Percentiles rank a stretch among this genome's conserved stretches.
These are phyloP conservation scores for Globisporangium nagaii DNA, from an alignment of 352 stramenopile species.

Conservation along the genomic window DNA sequence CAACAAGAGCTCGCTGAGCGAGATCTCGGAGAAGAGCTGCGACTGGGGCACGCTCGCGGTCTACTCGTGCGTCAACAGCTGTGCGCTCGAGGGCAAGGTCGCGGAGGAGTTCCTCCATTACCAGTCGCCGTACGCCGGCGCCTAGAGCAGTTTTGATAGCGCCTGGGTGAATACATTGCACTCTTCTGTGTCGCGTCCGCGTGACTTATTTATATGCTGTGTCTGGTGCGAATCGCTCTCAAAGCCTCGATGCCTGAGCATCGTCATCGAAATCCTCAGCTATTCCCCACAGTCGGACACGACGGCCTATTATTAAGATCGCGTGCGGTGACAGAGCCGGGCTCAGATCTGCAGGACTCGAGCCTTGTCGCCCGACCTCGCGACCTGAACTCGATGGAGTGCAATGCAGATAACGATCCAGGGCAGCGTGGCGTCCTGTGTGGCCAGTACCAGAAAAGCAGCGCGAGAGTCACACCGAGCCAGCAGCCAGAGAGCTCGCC, in stretches of 20 bases:
- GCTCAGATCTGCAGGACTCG: neutral
- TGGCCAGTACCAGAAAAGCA: conserved; percentile 1
- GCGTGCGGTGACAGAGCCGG: neutral
- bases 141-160: conserved; percentile 4
- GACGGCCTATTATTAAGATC: too few species aligned
- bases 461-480: neutral
- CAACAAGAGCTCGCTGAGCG: conserved; percentile 41
- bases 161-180: neutral
- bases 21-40: conserved; percentile 57
- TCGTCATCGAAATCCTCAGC: conserved; percentile 1
- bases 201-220: neutral
- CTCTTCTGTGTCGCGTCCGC: neutral
- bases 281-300: neutral
- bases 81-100: conserved; percentile 43
- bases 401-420: neutral
- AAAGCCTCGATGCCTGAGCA: neutral
- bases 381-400: neutral
- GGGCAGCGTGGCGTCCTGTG: neutral
- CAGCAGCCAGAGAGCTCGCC: neutral
- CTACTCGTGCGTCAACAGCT: conserved; percentile 92
- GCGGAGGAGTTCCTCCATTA: conserved; percentile 74
- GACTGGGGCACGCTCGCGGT: conserved; percentile 91
- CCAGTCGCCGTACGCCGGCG: conserved; percentile 61
- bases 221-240: too few species aligned
- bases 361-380: neutral